Evolutionary conservation across 1,284 basidiomycete species (phyloP).

Genomic region (Trametes versicolor): DNA sequence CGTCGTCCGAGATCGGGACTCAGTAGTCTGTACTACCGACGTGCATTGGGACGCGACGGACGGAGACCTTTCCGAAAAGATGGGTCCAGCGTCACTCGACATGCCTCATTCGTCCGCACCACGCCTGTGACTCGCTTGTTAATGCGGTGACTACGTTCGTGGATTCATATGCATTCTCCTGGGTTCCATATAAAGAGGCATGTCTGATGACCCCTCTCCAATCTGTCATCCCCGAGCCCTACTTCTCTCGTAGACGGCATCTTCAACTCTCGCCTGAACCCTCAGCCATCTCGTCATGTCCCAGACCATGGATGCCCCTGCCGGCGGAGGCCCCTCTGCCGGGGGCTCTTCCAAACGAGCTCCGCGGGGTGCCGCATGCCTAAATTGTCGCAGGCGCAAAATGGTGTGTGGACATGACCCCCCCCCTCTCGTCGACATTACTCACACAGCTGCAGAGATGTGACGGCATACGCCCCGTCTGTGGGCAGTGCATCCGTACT

Average conservation of each 20-base stretch:
- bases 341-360: conserved; percentile 37
- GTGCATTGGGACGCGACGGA: conserved; percentile 14
- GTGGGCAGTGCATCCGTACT: conserved; percentile 45
- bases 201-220: background rate
- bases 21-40: conserved; percentile 15
- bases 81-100: conserved; percentile 8
- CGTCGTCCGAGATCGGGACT: conserved; percentile 28
- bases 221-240: conserved; percentile 8
- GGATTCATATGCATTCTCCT: background rate
- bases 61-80: conserved; percentile 7
- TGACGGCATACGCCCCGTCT: conserved; percentile 43
- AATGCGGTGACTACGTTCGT: conserved; percentile 15
- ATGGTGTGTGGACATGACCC: conserved; percentile 37
- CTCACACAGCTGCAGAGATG: conserved; percentile 38
- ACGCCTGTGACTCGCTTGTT: conserved; percentile 28
- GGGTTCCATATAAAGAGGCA: conserved; percentile 25
- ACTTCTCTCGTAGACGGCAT: background rate
- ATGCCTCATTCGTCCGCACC: conserved; percentile 20
- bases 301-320: conserved; percentile 11
- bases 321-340: conserved; percentile 20
- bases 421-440: background rate
- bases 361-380: conserved; percentile 46
- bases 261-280: background rate
- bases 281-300: conserved; percentile 20
- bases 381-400: conserved; percentile 47